Conservation (phyloP, 495 filamentous ascomycete genomes). For the Aspergillus baeticus region DNA sequence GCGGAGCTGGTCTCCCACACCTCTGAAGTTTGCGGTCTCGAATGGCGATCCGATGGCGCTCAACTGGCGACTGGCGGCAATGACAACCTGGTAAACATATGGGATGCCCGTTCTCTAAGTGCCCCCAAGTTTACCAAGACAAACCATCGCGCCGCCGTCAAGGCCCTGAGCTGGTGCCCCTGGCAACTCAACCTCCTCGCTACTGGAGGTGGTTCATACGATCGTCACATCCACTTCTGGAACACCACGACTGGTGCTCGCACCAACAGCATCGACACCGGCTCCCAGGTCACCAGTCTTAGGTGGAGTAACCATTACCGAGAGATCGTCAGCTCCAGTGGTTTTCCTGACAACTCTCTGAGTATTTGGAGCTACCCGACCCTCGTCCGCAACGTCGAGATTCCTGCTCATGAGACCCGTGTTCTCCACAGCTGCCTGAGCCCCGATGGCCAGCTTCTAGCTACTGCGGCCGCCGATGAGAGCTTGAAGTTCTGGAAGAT, state of each 20-base stretch:
- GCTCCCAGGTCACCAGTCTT: conserved; percentile 92
- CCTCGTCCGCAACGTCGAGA: conserved; percentile 94
- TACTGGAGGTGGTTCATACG: conserved; percentile 93
- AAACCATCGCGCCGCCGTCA: conserved; percentile 97
- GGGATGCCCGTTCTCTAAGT: conserved; percentile 89
- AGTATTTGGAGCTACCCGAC: conserved; percentile 99
- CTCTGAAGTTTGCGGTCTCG: conserved; percentile 94
- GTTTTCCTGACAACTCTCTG: conserved; percentile 97
- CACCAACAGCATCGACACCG: conserved; percentile 98
- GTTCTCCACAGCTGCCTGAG: conserved; percentile 93
- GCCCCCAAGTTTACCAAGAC: conserved; percentile 99
- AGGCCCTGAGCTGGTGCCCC: conserved; percentile 97
- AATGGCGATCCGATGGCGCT: conserved; percentile 94
- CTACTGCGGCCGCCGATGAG: conserved; percentile 94
- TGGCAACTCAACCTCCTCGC: conserved; percentile 98
- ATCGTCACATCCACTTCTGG: conserved; percentile 99
- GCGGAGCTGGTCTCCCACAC: conserved; percentile 96
- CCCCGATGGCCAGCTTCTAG: conserved; percentile 95
- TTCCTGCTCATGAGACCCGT: conserved; percentile 96
- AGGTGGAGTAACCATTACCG: conserved; percentile 96
- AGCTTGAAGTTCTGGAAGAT: conserved; percentile 99
- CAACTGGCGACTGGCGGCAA: conserved; percentile 97
- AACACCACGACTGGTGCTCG: conserved; percentile 96
- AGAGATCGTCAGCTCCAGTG: conserved; percentile 94
- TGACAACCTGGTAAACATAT: conserved; percentile 98